phyloP scores from a whole-genome alignment of 2,329 filamentous ascomycete species.

The Neonectria hederae region DNA sequence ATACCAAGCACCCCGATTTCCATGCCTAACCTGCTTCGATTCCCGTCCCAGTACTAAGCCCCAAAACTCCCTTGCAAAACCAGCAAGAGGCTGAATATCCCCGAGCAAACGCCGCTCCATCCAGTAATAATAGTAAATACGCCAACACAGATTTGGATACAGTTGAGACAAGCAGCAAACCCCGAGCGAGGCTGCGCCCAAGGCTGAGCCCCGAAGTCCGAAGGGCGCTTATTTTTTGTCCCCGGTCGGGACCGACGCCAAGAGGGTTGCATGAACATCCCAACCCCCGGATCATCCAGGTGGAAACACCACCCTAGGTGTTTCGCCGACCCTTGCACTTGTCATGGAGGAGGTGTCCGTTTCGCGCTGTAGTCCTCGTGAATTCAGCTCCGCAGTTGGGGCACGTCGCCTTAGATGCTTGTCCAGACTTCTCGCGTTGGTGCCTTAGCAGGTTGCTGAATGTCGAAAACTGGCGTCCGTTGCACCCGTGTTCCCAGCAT shows the following conservation, averaged over 20 bases:
- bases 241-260: conserved; percentile 26
- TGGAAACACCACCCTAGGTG: conserved; percentile 31
- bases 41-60: conserved; percentile 24
- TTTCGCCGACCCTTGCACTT: conserved; percentile 80
- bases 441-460: conserved; percentile 95
- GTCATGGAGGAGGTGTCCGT: conserved; percentile 85
- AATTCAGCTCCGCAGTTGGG: conserved; percentile 94
- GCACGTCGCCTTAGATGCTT: conserved; percentile 87
- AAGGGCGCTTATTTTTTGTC: conserved; percentile 12
- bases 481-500: conserved; percentile 97
- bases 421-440: conserved; percentile 93
- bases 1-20: conserved; percentile 25
- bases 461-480: conserved; percentile 93
- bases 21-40: conserved; percentile 28
- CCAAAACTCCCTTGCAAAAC: conserved; percentile 25
- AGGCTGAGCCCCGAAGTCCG: conserved; percentile 36
- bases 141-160: conserved; percentile 28
- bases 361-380: conserved; percentile 86
- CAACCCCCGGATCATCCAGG: conserved; percentile 26
- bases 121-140: conserved; percentile 30
- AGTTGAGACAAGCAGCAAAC: conserved; percentile 24
- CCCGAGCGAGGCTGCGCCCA: conserved; percentile 28
- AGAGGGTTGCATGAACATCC: conserved; percentile 29
- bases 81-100: conserved; percentile 13
- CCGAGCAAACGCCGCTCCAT: conserved; percentile 36